Evolutionary conservation across 140 eudicot genomes (phyloP), one percentile per base, ranked within the genome.

Genomic region (Stevia rebaudiana): DNA sequence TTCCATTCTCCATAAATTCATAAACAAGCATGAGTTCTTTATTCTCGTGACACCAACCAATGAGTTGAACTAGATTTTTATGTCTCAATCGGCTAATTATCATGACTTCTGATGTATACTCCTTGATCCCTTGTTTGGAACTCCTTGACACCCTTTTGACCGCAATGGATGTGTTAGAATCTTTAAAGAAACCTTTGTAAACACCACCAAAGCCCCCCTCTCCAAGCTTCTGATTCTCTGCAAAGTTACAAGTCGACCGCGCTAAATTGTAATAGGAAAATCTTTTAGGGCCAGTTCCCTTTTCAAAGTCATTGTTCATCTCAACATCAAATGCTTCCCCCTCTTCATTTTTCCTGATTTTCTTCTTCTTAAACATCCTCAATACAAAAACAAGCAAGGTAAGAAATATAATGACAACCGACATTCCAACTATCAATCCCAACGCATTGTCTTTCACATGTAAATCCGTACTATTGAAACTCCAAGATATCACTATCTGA

Each of bases 71-170:
- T 7, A 74, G 39, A 24, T 74, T 74, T 39, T 30, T 48, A 17
- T 74, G 79, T 51, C 79, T 67, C 23, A 74, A 25, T 39, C 28
- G 48, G 49, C 74, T 58, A 12, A 74, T 74, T 55, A 74, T 67
- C 57, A 0, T 58, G 30, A 74, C 79, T 74, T 74, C 79, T 8
- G 79, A 59, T 33, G 74, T 69, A 12, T 74, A 74, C 56, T 74
- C 79, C 22, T 74, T 67, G 35, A 74, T 67, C 12, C 79, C 74
- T 12, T 74, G 79, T 11, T 41, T 59, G 16, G 74, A 74, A 58
- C 63, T 36, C 44, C 33, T 74, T 18, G 79, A 74, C 22, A 74
- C 79, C 79, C 56, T 49, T 51, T 74, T 74, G 28, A 74, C 79
- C 11, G 74, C 79, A 12, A 50, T 46, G 15, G 50, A 21, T 2